phyloP scores from a whole-genome alignment of 768 basidiomycete genomes.

The Tricholoma saponaceum region DNA sequence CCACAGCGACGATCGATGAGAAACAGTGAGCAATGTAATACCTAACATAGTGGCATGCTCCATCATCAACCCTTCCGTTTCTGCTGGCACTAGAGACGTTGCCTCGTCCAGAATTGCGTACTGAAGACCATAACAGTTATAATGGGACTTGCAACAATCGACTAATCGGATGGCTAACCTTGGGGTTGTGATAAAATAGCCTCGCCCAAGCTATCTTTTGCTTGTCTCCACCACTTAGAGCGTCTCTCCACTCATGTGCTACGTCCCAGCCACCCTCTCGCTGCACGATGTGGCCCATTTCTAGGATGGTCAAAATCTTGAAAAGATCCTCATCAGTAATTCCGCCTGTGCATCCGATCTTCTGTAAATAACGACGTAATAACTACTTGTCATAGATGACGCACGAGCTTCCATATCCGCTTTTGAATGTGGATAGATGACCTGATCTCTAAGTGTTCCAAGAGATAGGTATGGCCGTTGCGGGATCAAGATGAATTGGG shows the following conservation, averaged over 20 bases:
- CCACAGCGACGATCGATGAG: slow-evolving; percentile 93
- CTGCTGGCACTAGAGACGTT: slow-evolving; percentile 88
- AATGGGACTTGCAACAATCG: neutral
- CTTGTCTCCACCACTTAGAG: slow-evolving; percentile 92
- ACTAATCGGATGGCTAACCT: slow-evolving; percentile 40
- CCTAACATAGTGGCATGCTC: slow-evolving; percentile 82
- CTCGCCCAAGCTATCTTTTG: slow-evolving; percentile 97
- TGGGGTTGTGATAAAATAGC: slow-evolving; percentile 92
- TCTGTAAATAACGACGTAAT: neutral
- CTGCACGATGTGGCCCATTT: slow-evolving; percentile 84
- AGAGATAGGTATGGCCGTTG: slow-evolving; percentile 94
- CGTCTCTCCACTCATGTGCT: slow-evolving; percentile 90
- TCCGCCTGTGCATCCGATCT: slow-evolving; percentile 40
- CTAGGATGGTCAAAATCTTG: slow-evolving; percentile 67
- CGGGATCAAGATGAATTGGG: slow-evolving; percentile 91
- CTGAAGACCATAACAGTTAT: slow-evolving; percentile 32
- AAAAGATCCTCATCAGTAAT: slow-evolving; percentile 74
- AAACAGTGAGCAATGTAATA: slow-evolving; percentile 92
- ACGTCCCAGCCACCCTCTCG: slow-evolving; percentile 96
- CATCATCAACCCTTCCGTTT: slow-evolving; percentile 95
- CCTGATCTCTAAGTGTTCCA: slow-evolving; percentile 92
- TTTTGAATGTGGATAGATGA: slow-evolving; percentile 90
- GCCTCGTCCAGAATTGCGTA: slow-evolving; percentile 97
- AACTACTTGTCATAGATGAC: slow-evolving; percentile 22
- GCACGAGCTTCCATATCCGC: slow-evolving; percentile 73